phyloP scores from a whole-genome alignment of 192 early-diverging fungal genomes.

The Linnemannia zychae region DNA sequence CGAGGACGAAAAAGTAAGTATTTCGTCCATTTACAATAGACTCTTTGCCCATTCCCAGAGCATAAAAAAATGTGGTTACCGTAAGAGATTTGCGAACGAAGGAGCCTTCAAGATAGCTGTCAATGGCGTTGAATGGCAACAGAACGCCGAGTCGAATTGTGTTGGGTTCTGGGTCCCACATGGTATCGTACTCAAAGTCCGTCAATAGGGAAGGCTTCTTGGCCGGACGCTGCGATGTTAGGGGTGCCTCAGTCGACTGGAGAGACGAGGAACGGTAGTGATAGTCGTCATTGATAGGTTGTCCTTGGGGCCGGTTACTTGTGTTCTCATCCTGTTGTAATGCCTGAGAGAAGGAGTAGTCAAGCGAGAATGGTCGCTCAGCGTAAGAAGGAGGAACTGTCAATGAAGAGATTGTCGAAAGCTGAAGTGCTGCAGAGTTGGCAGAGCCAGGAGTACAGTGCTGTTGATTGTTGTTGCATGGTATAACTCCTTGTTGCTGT shows the following conservation, averaged over 20 bases:
- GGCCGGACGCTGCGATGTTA: neutral
- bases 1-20: neutral
- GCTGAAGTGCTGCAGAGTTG: neutral
- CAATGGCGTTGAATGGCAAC: neutral
- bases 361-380: neutral
- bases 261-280: neutral
- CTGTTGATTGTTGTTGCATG: neutral
- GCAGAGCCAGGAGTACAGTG: neutral
- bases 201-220: slow-evolving; percentile 22
- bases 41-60: no score
- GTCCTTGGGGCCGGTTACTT: neutral
- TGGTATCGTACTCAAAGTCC: slow-evolving; percentile 20
- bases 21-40: neutral
- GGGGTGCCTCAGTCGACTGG: neutral
- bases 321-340: neutral
- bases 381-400: neutral
- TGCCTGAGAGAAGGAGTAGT: neutral
- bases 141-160: slow-evolving; percentile 30
- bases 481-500: neutral
- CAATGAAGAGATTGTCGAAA: neutral
- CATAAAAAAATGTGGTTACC: neutral
- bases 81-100: slow-evolving; percentile 6
- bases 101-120: neutral
- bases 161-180: slow-evolving; percentile 14
- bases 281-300: neutral